Percentiles rank a stretch among this genome's conserved stretches.
Conservation (phyloP, 164 flowering plant genomes). For the Vitis riparia region DNA sequence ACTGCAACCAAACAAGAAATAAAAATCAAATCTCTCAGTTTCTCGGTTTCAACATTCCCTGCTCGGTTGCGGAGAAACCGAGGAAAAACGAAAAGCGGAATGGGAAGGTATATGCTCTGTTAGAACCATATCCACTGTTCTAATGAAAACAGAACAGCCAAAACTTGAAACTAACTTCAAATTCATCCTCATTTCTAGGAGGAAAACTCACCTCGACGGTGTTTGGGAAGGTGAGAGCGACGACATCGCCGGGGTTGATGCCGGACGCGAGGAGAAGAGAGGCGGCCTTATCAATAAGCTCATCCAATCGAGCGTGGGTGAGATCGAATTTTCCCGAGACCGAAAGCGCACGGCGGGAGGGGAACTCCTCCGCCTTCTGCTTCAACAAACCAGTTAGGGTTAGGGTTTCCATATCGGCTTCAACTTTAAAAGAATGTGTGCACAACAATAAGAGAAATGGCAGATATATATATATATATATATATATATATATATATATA, state of each 20-base stretch:
- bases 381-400: constrained; percentile 66
- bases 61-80: too few species aligned
- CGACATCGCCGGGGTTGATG: constrained; percentile 63
- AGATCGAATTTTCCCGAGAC: constrained; percentile 71
- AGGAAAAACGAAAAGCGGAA: too few species aligned
- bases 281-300: constrained; percentile 68
- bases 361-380: constrained; percentile 48
- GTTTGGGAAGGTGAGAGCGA: constrained; percentile 93
- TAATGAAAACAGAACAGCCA: neutral
- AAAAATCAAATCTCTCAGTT: neutral
- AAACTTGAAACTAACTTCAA: too few species aligned
- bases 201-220: constrained; percentile 61
- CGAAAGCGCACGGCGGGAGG: constrained; percentile 59
- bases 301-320: constrained; percentile 51
- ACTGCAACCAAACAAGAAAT: constrained; percentile 35
- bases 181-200: too few species aligned
- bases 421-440: too few species aligned
- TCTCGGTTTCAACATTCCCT: too few species aligned
- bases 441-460: too few species aligned
- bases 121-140: too few species aligned
- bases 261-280: constrained; percentile 52
- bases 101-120: too few species aligned
- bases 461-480: too few species aligned
- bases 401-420: constrained; percentile 24
- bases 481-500: too few species aligned